phyloP scores from a whole-genome alignment of 2,329 filamentous ascomycete genomes.

The Polytolypa hystricis region DNA sequence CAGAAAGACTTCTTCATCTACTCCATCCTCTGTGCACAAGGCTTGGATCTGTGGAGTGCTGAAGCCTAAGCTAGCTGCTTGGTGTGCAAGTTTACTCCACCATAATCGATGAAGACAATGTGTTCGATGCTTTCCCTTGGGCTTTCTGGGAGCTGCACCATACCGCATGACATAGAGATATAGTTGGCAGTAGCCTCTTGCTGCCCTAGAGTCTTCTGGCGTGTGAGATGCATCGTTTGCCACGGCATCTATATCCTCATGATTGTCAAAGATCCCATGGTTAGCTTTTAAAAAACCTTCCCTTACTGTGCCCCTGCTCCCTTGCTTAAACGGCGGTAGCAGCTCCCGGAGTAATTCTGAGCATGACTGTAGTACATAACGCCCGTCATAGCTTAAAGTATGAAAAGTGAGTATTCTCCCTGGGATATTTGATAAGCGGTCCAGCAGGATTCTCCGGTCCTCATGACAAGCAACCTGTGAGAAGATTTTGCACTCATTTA shows the following conservation, averaged over 20 bases:
- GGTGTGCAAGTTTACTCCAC: background rate
- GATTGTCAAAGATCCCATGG: too few relatives aligned
- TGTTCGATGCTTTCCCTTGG: background rate
- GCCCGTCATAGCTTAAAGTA: background rate
- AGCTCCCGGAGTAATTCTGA: background rate
- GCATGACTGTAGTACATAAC: background rate
- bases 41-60: background rate
- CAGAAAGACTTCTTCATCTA: background rate
- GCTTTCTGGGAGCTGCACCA: background rate
- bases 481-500: background rate
- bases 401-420: background rate
- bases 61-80: background rate
- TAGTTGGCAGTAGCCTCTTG: background rate
- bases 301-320: background rate
- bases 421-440: background rate
- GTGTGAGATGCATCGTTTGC: background rate
- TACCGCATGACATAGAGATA: background rate
- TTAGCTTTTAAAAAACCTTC: background rate
- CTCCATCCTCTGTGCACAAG: background rate
- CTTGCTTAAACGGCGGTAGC: background rate
- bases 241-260: too few relatives aligned
- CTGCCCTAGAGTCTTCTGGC: too few relatives aligned
- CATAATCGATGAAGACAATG: background rate
- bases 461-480: background rate
- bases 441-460: background rate